Conservation (phyloP, 208 protist genomes). For the Leishmania amazonensis region DNA sequence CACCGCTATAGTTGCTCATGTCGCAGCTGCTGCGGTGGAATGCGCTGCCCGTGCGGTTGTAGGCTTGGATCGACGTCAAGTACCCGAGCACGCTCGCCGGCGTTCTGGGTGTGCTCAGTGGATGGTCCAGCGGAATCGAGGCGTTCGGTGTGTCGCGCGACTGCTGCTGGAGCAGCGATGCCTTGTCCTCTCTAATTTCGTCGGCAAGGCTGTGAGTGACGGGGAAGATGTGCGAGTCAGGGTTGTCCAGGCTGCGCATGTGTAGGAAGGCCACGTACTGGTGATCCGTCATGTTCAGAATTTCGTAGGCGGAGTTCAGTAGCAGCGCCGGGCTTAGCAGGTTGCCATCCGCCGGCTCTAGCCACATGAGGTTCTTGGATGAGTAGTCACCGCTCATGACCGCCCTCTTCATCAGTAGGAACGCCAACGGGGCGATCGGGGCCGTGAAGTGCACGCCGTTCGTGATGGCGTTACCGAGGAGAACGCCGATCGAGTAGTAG, state of each 20-base stretch:
- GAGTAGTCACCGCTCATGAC: slow-evolving; percentile 40
- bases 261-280: slow-evolving; percentile 46
- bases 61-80: slow-evolving; percentile 17
- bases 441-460: slow-evolving; percentile 57
- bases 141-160: neutral
- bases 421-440: slow-evolving; percentile 52
- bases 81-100: neutral
- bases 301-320: slow-evolving; percentile 42
- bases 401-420: slow-evolving; percentile 50
- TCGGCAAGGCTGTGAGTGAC: slow-evolving; percentile 31
- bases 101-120: neutral
- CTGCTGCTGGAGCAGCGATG: slow-evolving; percentile 3
- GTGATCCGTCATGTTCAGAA: slow-evolving; percentile 47
- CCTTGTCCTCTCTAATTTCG: slow-evolving; percentile 16
- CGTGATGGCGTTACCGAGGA: slow-evolving; percentile 56
- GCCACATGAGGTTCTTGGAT: slow-evolving; percentile 44
- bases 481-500: slow-evolving; percentile 49
- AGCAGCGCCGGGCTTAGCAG: slow-evolving; percentile 43
- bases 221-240: slow-evolving; percentile 34
- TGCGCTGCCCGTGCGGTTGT: slow-evolving; percentile 29
- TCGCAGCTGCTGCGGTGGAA: slow-evolving; percentile 11
- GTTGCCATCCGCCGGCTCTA: slow-evolving; percentile 55
- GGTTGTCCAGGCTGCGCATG: slow-evolving; percentile 19
- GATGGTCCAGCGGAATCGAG: neutral
- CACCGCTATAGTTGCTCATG: neutral